A percentile compares a stretch with the other conserved stretches of the same genome.
These are phyloP conservation scores for Collybiopsis luxurians DNA, from an alignment of 768 basidiomycete genomes.

Conservation along the genomic window DNA sequence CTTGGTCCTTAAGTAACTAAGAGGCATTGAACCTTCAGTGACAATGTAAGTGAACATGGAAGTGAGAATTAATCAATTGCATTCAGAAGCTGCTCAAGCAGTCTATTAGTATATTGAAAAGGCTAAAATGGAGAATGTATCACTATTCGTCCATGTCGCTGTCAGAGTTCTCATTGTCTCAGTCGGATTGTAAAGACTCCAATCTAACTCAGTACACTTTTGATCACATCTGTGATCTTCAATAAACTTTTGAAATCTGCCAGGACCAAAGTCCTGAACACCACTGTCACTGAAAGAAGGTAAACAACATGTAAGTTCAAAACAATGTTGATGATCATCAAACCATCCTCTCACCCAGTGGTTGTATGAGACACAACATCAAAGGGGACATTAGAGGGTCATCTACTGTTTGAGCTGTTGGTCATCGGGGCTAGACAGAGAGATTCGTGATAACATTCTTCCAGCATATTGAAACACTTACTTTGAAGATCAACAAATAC, in stretches of 20 bases:
- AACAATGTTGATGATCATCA: background rate
- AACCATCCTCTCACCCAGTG: background rate
- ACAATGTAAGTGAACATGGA: too few relatives aligned
- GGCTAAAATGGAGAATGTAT: too few relatives aligned
- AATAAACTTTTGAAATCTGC: background rate
- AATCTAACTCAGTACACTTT: background rate
- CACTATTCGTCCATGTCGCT: too few relatives aligned
- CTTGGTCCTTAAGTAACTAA: too few relatives aligned
- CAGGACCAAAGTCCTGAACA: background rate
- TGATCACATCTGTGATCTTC: background rate
- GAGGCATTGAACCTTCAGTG: too few relatives aligned
- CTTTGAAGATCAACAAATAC: background rate
- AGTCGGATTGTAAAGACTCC: background rate
- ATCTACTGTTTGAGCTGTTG: background rate
- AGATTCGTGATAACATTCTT: background rate
- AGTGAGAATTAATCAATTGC: too few relatives aligned
- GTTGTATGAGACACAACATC: background rate
- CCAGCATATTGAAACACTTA: background rate
- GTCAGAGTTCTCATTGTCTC: background rate
- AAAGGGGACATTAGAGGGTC: background rate
- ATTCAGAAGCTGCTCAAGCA: too few relatives aligned
- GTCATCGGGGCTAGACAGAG: background rate
- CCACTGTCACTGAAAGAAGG: background rate
- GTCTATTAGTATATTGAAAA: too few relatives aligned
- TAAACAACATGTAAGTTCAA: background rate